Evolutionary conservation across 2,329 filamentous ascomycete genomes (phyloP), one percentile per base, ranked within the genome.

Genomic region (Pseudodiploospora longispora): DNA sequence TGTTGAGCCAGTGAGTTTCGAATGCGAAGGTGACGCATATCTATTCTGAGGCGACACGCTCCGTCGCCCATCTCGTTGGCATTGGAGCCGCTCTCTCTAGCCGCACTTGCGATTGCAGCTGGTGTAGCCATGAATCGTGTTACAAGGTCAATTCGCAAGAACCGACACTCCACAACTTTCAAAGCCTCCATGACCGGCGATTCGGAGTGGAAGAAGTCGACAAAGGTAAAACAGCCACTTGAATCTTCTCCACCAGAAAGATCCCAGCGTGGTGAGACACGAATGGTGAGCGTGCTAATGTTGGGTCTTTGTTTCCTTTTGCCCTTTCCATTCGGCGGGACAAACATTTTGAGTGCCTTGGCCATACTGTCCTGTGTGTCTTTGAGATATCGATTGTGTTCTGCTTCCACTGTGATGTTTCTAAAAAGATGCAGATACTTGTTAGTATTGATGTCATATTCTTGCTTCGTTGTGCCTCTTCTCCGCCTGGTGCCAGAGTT

Each of bases 271-370:
- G 66, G 66, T 10, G 59, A 58, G 38, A 75, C 52, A 31, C 69
- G 61, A 38, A 76, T 56, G 3, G 61, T 66, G 27, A 76, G 52
- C 1, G 63, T 71, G 44, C 67, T 59, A 3, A 76, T 55, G 38
- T 58, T 58, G 3, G 47, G 44, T 19, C 19, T 19, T 19, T 19
- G 19, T 19, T 19, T 19, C 19, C 7, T 43, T 10, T 5, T 55
- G 43, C 1, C 47, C 54, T 2, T 39, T 39, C 0, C 40, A 31
- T 33, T 52, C 36, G 2, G 59, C 51, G 1, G 48, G 6, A 51
- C 53, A 50, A 72, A 72, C 40, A 61, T 54, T 29, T 53, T 44
- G 31, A 73, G 59, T 6, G 68, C 67, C 3, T 52, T 43, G 2
- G 59, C 58, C 57, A 72, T 63, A 41, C 53, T 52, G 1, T 47